phyloP scores from a whole-genome alignment of 2,329 filamentous ascomycete genomes.

The Aspergillus felis region DNA sequence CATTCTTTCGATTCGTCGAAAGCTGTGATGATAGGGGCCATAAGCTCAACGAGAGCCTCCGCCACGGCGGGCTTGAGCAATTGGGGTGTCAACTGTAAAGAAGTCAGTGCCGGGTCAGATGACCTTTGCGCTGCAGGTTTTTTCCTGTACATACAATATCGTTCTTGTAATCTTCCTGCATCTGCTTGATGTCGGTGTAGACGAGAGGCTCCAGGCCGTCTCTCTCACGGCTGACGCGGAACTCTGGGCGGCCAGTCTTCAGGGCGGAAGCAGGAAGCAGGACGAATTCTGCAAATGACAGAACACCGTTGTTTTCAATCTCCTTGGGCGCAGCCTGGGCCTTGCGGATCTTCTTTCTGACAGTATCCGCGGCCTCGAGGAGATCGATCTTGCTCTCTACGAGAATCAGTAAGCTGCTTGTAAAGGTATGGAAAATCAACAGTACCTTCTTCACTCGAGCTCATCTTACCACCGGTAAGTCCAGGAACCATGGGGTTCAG shows the following conservation, averaged over 20 bases:
- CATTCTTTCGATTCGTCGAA: slow-evolving; percentile 71
- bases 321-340: slow-evolving; percentile 72
- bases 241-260: slow-evolving; percentile 52
- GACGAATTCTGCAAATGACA: slow-evolving; percentile 83
- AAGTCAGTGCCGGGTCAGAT: slow-evolving; percentile 5
- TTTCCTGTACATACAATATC: slow-evolving; percentile 61
- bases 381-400: slow-evolving; percentile 69
- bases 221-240: slow-evolving; percentile 61
- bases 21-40: slow-evolving; percentile 72
- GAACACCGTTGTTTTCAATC: slow-evolving; percentile 78
- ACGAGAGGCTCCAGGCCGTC: slow-evolving; percentile 67
- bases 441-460: slow-evolving; percentile 56
- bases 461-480: slow-evolving; percentile 81
- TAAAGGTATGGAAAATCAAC: background rate
- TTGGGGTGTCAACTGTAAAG: slow-evolving; percentile 71
- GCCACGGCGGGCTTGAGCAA: slow-evolving; percentile 80
- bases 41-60: slow-evolving; percentile 66
- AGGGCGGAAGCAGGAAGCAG: slow-evolving; percentile 63
- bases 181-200: slow-evolving; percentile 70
- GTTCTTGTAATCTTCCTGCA: slow-evolving; percentile 74
- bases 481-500: slow-evolving; percentile 91
- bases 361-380: slow-evolving; percentile 70
- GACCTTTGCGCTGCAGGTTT: background rate
- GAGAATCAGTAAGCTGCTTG: background rate
- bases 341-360: slow-evolving; percentile 82